Conservation (phyloP, 2,329 filamentous ascomycete genomes). For the Ophiosphaerella narmari region DNA sequence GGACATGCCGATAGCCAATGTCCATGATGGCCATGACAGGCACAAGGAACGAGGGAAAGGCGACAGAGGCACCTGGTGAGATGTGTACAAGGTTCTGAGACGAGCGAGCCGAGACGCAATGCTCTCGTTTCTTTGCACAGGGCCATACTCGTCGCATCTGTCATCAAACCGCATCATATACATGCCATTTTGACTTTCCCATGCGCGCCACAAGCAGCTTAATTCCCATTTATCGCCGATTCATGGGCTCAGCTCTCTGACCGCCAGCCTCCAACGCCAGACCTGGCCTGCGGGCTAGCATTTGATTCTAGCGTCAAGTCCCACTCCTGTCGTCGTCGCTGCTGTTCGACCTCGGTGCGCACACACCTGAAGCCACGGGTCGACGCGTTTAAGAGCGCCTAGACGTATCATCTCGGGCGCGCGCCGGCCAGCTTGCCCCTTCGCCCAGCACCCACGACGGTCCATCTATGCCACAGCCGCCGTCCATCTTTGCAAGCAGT, state of each 20-base stretch:
- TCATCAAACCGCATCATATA: neutral
- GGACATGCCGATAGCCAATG: no score
- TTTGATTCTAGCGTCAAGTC: neutral
- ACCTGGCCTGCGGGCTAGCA: neutral
- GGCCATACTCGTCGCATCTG: neutral
- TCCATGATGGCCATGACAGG: no score
- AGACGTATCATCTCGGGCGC: neutral
- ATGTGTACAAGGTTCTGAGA: no score
- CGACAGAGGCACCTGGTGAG: no score
- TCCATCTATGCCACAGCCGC: constrained; percentile 1
- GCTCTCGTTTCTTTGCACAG: neutral
- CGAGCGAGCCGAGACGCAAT: neutral
- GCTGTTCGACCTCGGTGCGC: constrained; percentile 1
- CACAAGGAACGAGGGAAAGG: no score
- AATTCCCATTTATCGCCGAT: neutral
- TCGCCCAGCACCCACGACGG: neutral
- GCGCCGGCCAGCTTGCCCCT: neutral
- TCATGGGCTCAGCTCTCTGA: neutral
- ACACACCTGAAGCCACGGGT: neutral
- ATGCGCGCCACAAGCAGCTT: neutral
- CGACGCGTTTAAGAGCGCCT: neutral
- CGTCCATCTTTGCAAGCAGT: constrained; percentile 1
- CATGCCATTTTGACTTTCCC: neutral
- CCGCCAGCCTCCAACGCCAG: no score
- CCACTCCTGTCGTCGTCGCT: constrained; percentile 2